phyloP scores from a whole-genome alignment of 1,284 basidiomycete species.

The Kwoniella shivajii region DNA sequence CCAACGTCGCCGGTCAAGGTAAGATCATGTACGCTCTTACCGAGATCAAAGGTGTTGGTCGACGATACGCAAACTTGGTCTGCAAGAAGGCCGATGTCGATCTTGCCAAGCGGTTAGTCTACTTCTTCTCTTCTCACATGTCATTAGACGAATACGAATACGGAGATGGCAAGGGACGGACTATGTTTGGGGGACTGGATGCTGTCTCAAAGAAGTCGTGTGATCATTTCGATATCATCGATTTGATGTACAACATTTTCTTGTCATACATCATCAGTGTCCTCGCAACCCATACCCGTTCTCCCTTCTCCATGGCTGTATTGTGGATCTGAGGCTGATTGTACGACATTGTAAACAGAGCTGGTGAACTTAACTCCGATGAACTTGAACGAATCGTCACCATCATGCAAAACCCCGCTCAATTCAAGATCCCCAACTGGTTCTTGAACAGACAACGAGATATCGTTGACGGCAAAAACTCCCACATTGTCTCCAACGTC shows the following conservation, averaged over 20 bases:
- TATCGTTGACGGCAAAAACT: conserved; percentile 95
- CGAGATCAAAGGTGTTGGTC: conserved; percentile 99
- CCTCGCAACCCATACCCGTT: too few relatives aligned
- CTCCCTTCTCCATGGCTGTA: too few relatives aligned
- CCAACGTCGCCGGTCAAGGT: conserved; percentile 93
- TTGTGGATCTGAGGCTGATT: too few relatives aligned
- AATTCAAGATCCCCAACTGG: conserved; percentile 99
- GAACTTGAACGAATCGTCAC: conserved; percentile 99
- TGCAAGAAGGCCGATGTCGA: conserved; percentile 99
- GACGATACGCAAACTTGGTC: conserved; percentile 97
- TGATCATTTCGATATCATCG: too few relatives aligned
- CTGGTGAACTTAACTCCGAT: conserved; percentile 91
- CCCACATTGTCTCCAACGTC: conserved; percentile 93
- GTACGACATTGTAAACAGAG: conserved; percentile 61
- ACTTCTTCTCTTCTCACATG: not conserved
- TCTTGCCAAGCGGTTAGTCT: conserved; percentile 92
- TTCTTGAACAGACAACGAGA: conserved; percentile 99
- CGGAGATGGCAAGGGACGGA: too few relatives aligned
- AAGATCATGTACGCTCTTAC: conserved; percentile 98
- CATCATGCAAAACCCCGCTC: conserved; percentile 98
- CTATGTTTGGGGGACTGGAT: too few relatives aligned
- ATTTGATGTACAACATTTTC: too few relatives aligned
- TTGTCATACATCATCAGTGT: too few relatives aligned
- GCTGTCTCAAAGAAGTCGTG: too few relatives aligned
- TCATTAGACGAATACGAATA: not conserved